Evolutionary conservation across 1,284 basidiomycete genomes (phyloP).

Genomic region (Ceratobasidium sp.): DNA sequence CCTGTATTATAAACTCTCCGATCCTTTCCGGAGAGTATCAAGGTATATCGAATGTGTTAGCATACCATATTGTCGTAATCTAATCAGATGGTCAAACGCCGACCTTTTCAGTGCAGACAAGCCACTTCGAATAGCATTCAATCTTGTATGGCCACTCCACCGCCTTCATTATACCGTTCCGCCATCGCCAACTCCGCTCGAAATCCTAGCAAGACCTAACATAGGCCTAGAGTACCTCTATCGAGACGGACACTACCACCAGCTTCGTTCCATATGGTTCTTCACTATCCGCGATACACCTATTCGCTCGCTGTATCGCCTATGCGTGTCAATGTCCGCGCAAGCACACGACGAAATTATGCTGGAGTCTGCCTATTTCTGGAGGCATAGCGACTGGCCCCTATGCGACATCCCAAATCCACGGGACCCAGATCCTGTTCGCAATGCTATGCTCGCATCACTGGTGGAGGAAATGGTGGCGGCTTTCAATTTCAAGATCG

Average conservation of each 20-base stretch:
- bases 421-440: constrained; percentile 32
- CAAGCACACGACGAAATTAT: constrained; percentile 33
- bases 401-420: constrained; percentile 34
- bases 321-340: constrained; percentile 24
- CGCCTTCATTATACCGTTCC: constrained; percentile 29
- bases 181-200: constrained; percentile 15
- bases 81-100: constrained; percentile 13
- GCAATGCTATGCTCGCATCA: constrained; percentile 34
- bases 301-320: constrained; percentile 31
- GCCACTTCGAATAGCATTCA: constrained; percentile 15
- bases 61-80: constrained; percentile 1
- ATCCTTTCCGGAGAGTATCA: constrained; percentile 32
- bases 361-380: constrained; percentile 34
- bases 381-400: constrained; percentile 31
- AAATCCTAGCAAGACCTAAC: constrained; percentile 16
- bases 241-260: constrained; percentile 33
- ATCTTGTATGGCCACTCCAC: constrained; percentile 29
- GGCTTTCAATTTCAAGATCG: constrained; percentile 36
- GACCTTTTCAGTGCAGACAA: constrained; percentile 13
- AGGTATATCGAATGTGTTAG: neutral
- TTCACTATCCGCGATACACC: constrained; percentile 35
- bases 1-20: constrained; percentile 24
- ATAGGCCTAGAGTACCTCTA: constrained; percentile 30
- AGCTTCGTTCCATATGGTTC: constrained; percentile 33
- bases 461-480: constrained; percentile 28